Conservation (phyloP, 2,329 filamentous ascomycete genomes). For the Neurospora sp. region DNA sequence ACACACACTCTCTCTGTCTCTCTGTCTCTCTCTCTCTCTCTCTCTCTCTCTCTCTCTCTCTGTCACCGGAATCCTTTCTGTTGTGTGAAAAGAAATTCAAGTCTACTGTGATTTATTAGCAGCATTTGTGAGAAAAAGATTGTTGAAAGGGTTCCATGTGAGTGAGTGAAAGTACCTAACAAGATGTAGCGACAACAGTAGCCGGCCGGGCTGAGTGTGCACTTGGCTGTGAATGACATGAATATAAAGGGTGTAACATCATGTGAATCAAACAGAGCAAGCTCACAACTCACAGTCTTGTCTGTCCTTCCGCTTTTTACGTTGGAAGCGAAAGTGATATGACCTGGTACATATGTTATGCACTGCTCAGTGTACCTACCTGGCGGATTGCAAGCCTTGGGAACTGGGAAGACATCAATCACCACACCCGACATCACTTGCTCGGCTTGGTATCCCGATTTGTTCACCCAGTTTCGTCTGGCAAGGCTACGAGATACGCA, state of each 20-base stretch:
- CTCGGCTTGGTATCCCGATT: not conserved
- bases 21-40: no score
- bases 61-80: no score
- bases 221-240: not conserved
- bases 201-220: not conserved
- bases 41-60: no score
- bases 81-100: no score
- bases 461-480: not conserved
- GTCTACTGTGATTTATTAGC: no score
- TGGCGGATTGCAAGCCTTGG: not conserved
- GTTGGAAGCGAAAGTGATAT: not conserved
- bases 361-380: not conserved
- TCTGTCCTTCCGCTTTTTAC: not conserved
- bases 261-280: not conserved
- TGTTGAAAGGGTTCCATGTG: not conserved
- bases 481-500: not conserved
- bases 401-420: not conserved
- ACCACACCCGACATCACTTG: not conserved
- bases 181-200: not conserved
- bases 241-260: not conserved
- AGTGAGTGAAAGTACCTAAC: not conserved
- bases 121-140: no score
- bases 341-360: not conserved
- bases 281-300: not conserved
- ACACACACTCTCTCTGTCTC: no score